A percentile compares a stretch with the other conserved stretches of the same genome.
These are phyloP conservation scores for Verticillium isaacii DNA, from an alignment of 2,329 filamentous ascomycete species.

Conservation along the genomic window DNA sequence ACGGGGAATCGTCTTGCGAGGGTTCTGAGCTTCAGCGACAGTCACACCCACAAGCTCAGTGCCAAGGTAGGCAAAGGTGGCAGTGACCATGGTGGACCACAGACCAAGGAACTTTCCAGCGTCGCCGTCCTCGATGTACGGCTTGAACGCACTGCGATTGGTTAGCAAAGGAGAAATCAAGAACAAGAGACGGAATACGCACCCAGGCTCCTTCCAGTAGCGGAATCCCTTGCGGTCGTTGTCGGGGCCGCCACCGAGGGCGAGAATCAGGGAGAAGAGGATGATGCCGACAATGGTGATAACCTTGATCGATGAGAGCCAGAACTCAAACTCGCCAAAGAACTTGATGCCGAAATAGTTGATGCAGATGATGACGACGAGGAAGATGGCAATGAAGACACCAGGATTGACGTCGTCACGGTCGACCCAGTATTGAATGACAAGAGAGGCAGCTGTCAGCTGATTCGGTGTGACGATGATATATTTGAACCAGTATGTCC, in stretches of 20 bases:
- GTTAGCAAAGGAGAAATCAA: conserved; percentile 1
- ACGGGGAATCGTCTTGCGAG: conserved; percentile 68
- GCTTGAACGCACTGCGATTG: conserved; percentile 38
- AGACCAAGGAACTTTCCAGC: conserved; percentile 55
- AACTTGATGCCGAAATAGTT: conserved; percentile 67
- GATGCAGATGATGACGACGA: conserved; percentile 58
- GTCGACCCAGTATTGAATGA: conserved; percentile 73
- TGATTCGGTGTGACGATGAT: conserved; percentile 85
- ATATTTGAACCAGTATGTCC: conserved; percentile 70
- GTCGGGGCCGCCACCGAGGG: conserved; percentile 60
- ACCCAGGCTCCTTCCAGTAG: conserved; percentile 61
- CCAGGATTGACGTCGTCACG: conserved; percentile 66
- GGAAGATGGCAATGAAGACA: conserved; percentile 71
- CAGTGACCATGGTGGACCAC: conserved; percentile 70
- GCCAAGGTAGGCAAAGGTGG: conserved; percentile 74
- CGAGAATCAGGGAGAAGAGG: conserved; percentile 58
- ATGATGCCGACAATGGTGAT: conserved; percentile 63
- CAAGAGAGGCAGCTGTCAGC: conserved; percentile 72
- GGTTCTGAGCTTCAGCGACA: conserved; percentile 75
- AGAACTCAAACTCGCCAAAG: conserved; percentile 63
- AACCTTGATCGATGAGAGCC: conserved; percentile 64
- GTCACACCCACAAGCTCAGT: conserved; percentile 76
- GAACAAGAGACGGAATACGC: not conserved
- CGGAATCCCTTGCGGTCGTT: conserved; percentile 59
- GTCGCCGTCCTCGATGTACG: conserved; percentile 34